Conservation (phyloP, 805 yeast genomes). For the Starmerella stigmatis region DNA sequence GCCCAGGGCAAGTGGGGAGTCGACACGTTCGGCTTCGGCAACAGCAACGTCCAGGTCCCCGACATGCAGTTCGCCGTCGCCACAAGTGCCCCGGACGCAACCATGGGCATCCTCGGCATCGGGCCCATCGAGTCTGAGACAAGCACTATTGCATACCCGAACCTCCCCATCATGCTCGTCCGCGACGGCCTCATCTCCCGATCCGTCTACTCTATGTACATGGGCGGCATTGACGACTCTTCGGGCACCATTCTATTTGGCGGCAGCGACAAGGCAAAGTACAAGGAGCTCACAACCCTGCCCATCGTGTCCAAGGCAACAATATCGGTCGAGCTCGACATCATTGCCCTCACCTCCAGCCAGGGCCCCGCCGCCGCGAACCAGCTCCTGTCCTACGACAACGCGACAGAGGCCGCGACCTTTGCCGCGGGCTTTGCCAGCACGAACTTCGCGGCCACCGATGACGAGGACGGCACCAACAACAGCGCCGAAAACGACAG, state of each 20-base stretch:
- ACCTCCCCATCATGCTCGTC: conserved; percentile 51
- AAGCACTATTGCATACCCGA: conserved; percentile 36
- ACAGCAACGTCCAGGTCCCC: conserved; percentile 32
- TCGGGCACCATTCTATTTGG: conserved; percentile 60
- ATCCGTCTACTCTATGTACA: conserved; percentile 51
- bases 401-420: too few relatives aligned
- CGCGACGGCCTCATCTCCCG: conserved; percentile 46
- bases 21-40: conserved; percentile 48
- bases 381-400: background rate
- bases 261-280: conserved; percentile 57
- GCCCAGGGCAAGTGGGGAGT: conserved; percentile 52
- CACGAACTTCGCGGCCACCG: too few relatives aligned
- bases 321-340: conserved; percentile 22
- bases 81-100: conserved; percentile 49
- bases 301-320: conserved; percentile 31
- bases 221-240: conserved; percentile 35
- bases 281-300: conserved; percentile 41
- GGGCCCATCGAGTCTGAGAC: conserved; percentile 24
- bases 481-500: background rate
- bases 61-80: conserved; percentile 68
- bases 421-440: too few relatives aligned
- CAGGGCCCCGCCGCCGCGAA: conserved; percentile 8
- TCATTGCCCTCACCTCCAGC: conserved; percentile 17
- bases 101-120: conserved; percentile 39
- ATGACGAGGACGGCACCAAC: background rate